Evolutionary conservation across 495 filamentous ascomycete genomes (phyloP), one percentile per base, ranked within the genome.

Genomic region (Tuber borchii): DNA sequence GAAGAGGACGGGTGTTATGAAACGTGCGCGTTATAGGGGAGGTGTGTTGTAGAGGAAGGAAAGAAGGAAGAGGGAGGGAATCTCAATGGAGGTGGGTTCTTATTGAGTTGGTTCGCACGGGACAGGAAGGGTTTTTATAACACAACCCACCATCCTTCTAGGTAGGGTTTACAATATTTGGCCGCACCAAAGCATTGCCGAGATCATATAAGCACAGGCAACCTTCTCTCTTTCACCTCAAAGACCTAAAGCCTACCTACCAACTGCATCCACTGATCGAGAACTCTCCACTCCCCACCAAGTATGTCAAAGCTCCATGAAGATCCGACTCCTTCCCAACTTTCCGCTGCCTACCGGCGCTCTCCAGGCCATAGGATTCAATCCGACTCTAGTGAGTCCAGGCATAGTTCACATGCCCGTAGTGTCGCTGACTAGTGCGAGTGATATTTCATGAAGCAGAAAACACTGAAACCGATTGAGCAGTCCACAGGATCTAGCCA

Each of bases 321-420:
- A 9, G 42, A 43, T 43, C 42, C 4, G 42, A 43, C 42, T 12
- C 10, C 42, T 43, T 6, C 39, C 39, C 39, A 40, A 40, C 39
- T 40, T 40, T 40, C 39, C 39, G 39, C 39, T 4, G 39, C 39
- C 39, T 40, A 4, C 72, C 69, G 1, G 85, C 78, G 75, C 83
- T 85, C 73, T 83, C 83, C 9, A 1, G 16, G 0, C 85, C 86
- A 72, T 87, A 86, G 16, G 83, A 83, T 12, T 70, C 79, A 72
- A 86, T 85, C 0, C 85, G 83, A 74, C 86, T 80, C 79, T 86
- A 86, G 76, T 83, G 84, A 10, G 81, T 80, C 26, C 79, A 84
- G 6, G 85, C 84, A 75, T 86, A 86, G 17, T 85, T 85, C 79
- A 86, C 56, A 77, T 83, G 83, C 7, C 76, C 76, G 19, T 68